Evolutionary conservation across 164 flowering plant species (phyloP).

Genomic region (Aristolochia contorta): DNA sequence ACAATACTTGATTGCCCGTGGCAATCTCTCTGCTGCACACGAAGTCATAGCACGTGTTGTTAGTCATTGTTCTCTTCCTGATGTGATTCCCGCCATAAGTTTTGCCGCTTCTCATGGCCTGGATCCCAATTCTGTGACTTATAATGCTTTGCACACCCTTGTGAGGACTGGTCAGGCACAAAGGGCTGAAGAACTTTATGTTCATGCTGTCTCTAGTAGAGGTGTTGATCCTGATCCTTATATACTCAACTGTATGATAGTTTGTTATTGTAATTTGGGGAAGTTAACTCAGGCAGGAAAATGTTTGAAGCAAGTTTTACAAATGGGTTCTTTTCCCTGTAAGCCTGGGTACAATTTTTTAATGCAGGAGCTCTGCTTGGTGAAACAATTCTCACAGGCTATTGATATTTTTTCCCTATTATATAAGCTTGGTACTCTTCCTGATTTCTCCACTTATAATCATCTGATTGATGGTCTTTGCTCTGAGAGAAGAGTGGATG

Average conservation of each 20-base stretch:
- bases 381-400: slow-evolving; percentile 28
- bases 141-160: slow-evolving; percentile 12
- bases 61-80: slow-evolving; percentile 13
- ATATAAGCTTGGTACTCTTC: slow-evolving; percentile 10
- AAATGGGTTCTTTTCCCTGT: slow-evolving; percentile 13
- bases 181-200: slow-evolving; percentile 28
- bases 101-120: slow-evolving; percentile 29
- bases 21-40: slow-evolving; percentile 30
- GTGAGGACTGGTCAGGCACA: slow-evolving; percentile 20
- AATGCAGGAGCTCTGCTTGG: slow-evolving; percentile 22
- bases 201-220: slow-evolving; percentile 13
- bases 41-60: slow-evolving; percentile 30
- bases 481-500: slow-evolving; percentile 25
- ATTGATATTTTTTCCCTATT: slow-evolving; percentile 22
- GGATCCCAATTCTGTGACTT: slow-evolving; percentile 16
- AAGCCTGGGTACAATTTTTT: slow-evolving; percentile 24
- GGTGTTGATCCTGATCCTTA: slow-evolving; percentile 22
- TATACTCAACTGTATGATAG: slow-evolving; percentile 37
- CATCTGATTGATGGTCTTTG: slow-evolving; percentile 36
- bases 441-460: slow-evolving; percentile 21
- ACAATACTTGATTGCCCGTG: slow-evolving; percentile 25
- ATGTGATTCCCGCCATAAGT: slow-evolving; percentile 20
- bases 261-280: slow-evolving; percentile 39
- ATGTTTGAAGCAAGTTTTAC: slow-evolving; percentile 24
- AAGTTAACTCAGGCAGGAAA: slow-evolving; percentile 30